Evolutionary conservation across 352 stramenopile species (phyloP), one percentile per base, ranked within the genome.

Genomic region (Aphanomyces invadans): DNA sequence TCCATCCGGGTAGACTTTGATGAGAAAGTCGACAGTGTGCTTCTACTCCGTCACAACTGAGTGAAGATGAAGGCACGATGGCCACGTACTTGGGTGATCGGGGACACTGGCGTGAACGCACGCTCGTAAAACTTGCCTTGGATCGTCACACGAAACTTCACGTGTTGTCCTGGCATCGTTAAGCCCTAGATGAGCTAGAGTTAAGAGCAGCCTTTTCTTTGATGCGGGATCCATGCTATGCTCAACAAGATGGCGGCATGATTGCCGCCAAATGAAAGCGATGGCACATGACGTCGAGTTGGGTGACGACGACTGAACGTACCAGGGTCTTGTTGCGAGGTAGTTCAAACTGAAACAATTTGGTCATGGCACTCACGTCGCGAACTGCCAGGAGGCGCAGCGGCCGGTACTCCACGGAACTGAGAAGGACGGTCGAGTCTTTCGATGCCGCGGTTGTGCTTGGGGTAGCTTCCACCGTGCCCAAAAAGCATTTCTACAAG

Each of bases 331-430:
- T 89, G 23, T 31, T 32, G 0, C 55, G 51, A 1, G 83, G 81
- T 28, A 94, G 68, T 60, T 90, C 79, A 33, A 94, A 92, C 11
- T 83, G 89, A 57, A 92, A 78, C 60, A 88, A 89, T 67, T 88
- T 70, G 0, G 81, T 89, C 52, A 77, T 72, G 25, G 72, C 71
- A 64, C 74, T 77, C 48, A 89, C 76, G 2, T 73, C 79, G 61
- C 83, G 71, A 56, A 89, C 90, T 26, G 73, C 72, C 2, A 76
- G 59, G 2, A 94, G 74, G 31, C 74, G 76, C 54, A 94, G 91
- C 10, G 62, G n/a, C 2, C 80, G 73, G 81, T 83, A 94, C 15
- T 88, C 76, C 31, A 76, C 80, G 49, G 74, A 71, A 55, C 88
- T 78, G 21, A 94, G 70, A 0, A 81, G 80, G 31, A 83, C 77